A percentile compares a stretch with the other conserved stretches of the same genome.
phyloP scores from a whole-genome alignment of 495 filamentous ascomycete genomes.

The Parathielavia appendiculata region DNA sequence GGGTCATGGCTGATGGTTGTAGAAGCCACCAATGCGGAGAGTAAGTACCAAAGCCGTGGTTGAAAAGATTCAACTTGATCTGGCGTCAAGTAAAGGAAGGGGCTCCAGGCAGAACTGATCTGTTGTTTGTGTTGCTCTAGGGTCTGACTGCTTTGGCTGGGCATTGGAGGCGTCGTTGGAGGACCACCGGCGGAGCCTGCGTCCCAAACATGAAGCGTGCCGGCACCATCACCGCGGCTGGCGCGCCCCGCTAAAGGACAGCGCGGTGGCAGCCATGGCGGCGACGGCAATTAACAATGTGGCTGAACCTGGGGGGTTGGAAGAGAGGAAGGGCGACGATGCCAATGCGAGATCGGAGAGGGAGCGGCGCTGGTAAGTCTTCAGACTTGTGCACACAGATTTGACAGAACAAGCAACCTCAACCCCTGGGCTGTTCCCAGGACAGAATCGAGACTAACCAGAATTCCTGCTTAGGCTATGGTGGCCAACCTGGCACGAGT shows the following conservation, averaged over 20 bases:
- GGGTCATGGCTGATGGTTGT: slow-evolving; percentile 60
- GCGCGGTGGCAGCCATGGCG: neutral
- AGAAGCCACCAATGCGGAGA: slow-evolving; percentile 65
- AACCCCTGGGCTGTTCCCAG: too few species aligned
- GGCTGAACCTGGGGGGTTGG: neutral
- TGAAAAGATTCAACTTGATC: too few species aligned
- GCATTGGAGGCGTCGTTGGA: slow-evolving; percentile 52
- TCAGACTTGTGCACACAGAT: too few species aligned
- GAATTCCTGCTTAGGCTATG: slow-evolving; percentile 51
- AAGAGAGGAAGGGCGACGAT: neutral
- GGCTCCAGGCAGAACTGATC: neutral
- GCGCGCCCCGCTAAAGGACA: slow-evolving; percentile 1
- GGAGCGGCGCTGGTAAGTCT: neutral
- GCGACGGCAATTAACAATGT: neutral
- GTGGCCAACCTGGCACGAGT: slow-evolving; percentile 53
- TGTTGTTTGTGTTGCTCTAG: neutral
- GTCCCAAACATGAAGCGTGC: slow-evolving; percentile 35
- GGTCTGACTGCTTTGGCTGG: slow-evolving; percentile 65
- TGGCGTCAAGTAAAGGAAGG: too few species aligned
- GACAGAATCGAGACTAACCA: neutral
- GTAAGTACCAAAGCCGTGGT: too few species aligned
- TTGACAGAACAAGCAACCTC: too few species aligned
- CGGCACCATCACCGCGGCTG: slow-evolving; percentile 50
- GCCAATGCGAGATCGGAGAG: neutral
- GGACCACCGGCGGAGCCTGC: slow-evolving; percentile 28